phyloP scores from a whole-genome alignment of 805 yeast genomes.

The Candida sanyiensis region DNA sequence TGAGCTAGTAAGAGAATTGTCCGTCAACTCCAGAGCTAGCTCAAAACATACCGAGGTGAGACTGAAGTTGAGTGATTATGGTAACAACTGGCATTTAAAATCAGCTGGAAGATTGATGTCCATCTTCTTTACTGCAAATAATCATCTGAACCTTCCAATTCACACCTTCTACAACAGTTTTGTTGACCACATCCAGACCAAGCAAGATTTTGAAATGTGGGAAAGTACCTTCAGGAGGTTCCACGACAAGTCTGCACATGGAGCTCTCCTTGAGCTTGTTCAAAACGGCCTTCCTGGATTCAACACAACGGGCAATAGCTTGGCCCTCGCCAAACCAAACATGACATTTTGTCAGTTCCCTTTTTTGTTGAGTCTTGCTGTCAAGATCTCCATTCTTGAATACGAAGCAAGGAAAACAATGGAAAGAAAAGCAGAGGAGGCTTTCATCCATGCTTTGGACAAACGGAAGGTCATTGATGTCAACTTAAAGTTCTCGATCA shows the following conservation, averaged over 20 bases:
- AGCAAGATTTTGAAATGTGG: slow-evolving; percentile 83
- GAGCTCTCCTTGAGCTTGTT: slow-evolving; percentile 13
- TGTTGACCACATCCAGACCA: slow-evolving; percentile 73
- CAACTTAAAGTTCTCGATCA: slow-evolving; percentile 59
- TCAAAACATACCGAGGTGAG: slow-evolving; percentile 22
- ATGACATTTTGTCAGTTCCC: slow-evolving; percentile 80
- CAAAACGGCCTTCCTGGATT: slow-evolving; percentile 12
- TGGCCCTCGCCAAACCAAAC: slow-evolving; percentile 16
- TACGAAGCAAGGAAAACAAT: slow-evolving; percentile 75
- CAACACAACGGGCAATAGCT: slow-evolving; percentile 3
- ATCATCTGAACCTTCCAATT: slow-evolving; percentile 19
- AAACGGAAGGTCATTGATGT: slow-evolving; percentile 58
- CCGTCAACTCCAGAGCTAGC: neutral
- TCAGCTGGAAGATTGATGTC: slow-evolving; percentile 59
- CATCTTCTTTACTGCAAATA: slow-evolving; percentile 50
- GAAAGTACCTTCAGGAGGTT: slow-evolving; percentile 34
- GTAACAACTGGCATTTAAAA: slow-evolving; percentile 75
- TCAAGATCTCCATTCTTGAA: slow-evolving; percentile 75
- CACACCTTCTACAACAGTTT: slow-evolving; percentile 65
- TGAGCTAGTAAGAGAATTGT: slow-evolving; percentile 4
- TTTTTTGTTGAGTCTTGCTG: slow-evolving; percentile 72
- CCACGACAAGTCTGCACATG: slow-evolving; percentile 3
- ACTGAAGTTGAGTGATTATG: slow-evolving; percentile 54
- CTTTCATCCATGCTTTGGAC: slow-evolving; percentile 71
- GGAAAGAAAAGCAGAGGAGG: slow-evolving; percentile 87